Evolutionary conservation across 495 filamentous ascomycete species (phyloP).

Genomic region (Mycothermus thermophilus): DNA sequence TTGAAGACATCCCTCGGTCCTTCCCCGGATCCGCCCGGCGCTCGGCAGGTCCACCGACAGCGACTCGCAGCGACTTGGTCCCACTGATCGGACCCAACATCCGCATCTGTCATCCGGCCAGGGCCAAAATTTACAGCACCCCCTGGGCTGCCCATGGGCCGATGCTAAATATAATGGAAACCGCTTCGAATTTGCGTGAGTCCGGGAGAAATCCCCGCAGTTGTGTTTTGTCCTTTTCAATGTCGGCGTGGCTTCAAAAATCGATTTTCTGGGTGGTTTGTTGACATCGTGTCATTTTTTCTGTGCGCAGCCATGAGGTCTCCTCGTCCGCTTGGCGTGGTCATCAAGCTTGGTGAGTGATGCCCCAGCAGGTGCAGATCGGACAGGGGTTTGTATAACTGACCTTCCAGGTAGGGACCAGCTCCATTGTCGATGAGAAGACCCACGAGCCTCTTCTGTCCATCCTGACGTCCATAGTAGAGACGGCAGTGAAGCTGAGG

Average conservation of each 20-base stretch:
- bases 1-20: constrained; percentile 2
- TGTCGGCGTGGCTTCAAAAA: neutral
- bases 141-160: constrained; percentile 2
- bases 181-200: too few species aligned
- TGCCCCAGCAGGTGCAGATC: neutral
- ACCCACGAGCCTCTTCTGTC: constrained; percentile 95
- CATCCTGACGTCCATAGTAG: constrained; percentile 77
- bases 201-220: neutral
- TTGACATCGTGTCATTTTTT: neutral
- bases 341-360: constrained; percentile 81
- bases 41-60: too few species aligned
- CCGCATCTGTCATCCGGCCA: constrained; percentile 6
- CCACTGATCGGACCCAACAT: constrained; percentile 5
- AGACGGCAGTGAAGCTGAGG: constrained; percentile 71
- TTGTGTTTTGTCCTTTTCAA: neutral
- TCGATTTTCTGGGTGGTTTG: neutral
- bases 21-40: too few species aligned
- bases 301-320: constrained; percentile 33
- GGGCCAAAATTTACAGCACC: constrained; percentile 5
- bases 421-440: constrained; percentile 92
- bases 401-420: constrained; percentile 52
- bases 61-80: too few species aligned
- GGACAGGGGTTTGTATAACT: constrained; percentile 1
- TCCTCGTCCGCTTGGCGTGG: constrained; percentile 53
- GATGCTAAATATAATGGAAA: constrained; percentile 14